Base-by-base conservation (phyloP, 148 eudicot genomes). In the Rhododendron vialii region DNA sequence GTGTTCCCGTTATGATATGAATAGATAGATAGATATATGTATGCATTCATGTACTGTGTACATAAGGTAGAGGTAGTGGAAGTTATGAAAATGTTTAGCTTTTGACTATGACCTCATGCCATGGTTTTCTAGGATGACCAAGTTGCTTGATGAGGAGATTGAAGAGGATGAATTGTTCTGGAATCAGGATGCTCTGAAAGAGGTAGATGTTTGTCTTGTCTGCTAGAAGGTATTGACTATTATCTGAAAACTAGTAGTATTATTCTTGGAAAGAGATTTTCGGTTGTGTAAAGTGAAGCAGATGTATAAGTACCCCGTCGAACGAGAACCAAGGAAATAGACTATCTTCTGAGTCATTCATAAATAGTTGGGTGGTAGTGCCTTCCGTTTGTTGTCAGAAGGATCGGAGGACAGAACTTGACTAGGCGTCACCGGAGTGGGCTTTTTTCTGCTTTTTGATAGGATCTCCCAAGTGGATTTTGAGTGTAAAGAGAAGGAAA, bases 111-210 rank as follows among this genome's bases (percentile, higher is more conserved):
- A 17, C 10, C n/a, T 84, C 65, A 47, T 57, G 65, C 13, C 78
- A 76, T 84, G 85, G 75, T 22, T 63, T n/a, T n/a, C n/a, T 69
- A 96, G 99, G 90, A 93, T 97, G 98, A 95, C 84, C 85, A 97
- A 93, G 88, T 92, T 97, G 93, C 91, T 97, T 79, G 98, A 93
- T 87, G 98, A 95, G 1, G 98, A 97, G 92, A 17, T 86, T 86
- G 98, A 97, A 85, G 99, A 97, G 76, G 99, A 97, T 86, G 98
- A 97, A 85, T 82, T 85, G 41, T 97, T 97, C 85, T 97, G 99
- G 99, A 97, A 95, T 90, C 99, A 97, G 90, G 99, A 97, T 20
- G 99, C 98, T 9, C 94, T 97, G 48, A 92, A 92, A 87, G 99
- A 97, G 94, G 98, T 95, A 76, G 6, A 38, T 17, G 14, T 74